Percentiles rank a stretch among this genome's conserved stretches.
phyloP scores from a whole-genome alignment of 2,329 filamentous ascomycete genomes.

The Ophiostoma sp. region DNA sequence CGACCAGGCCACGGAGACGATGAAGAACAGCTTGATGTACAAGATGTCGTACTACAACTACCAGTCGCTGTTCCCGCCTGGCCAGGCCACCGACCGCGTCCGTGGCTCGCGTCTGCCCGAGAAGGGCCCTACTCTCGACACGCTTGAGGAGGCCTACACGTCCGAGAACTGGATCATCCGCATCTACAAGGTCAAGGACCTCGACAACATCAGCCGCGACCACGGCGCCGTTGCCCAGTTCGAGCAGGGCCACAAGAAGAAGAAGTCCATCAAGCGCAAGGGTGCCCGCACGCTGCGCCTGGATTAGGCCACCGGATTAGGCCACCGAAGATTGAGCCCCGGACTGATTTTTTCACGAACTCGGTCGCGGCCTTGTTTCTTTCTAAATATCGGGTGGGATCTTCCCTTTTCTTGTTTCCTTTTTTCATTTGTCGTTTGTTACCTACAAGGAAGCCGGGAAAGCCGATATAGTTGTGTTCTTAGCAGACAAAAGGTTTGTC shows the following conservation, averaged over 20 bases:
- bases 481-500: slow-evolving; percentile 6
- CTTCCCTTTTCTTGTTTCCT: slow-evolving; percentile 5
- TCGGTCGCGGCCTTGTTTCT: background rate
- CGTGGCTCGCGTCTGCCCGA: slow-evolving; percentile 76
- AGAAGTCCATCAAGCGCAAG: slow-evolving; percentile 66
- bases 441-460: background rate
- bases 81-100: slow-evolving; percentile 86
- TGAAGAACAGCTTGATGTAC: slow-evolving; percentile 99
- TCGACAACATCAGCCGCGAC: slow-evolving; percentile 91
- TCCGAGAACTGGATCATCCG: slow-evolving; percentile 99
- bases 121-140: slow-evolving; percentile 76
- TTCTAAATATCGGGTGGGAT: background rate
- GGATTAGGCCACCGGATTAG: slow-evolving; percentile 43
- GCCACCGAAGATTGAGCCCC: background rate
- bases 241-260: slow-evolving; percentile 77
- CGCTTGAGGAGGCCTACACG: slow-evolving; percentile 93
- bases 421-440: background rate
- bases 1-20: slow-evolving; percentile 84
- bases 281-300: slow-evolving; percentile 66
- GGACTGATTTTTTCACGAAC: background rate
- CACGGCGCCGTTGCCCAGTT: slow-evolving; percentile 66
- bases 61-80: slow-evolving; percentile 80
- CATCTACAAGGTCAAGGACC: slow-evolving; percentile 99
- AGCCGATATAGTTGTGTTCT: slow-evolving; percentile 3
- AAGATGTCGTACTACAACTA: slow-evolving; percentile 99